Base-by-base conservation (phyloP, 2,329 filamentous ascomycete genomes). In the Pyricularia grisea region DNA sequence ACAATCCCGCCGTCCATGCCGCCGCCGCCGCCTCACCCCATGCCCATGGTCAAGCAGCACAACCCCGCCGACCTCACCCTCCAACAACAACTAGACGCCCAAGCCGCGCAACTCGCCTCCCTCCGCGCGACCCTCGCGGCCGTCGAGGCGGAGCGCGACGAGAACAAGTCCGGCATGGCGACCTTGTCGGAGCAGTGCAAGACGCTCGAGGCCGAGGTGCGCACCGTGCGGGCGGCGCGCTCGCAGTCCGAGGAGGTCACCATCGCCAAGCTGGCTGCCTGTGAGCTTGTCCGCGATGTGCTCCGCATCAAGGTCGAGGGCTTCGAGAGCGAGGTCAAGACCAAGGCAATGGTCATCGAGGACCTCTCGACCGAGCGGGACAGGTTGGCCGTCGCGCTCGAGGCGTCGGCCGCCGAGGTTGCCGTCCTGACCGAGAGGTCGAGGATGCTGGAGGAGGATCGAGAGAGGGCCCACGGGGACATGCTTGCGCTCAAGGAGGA, bases 231-330 rank as follows among this genome's bases (percentile, higher is more conserved):
- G 3, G 63, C 68, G 2, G 69, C 70, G 11, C 66, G 68, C 12
- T 69, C 68, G 25, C 69, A 73, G 63, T 64, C 70, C 30, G 68
- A 73, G n/a, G 25, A 50, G 17, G 66, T 72, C 23, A 69, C 72
- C 65, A 61, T 70, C 1, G 63, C 50, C 12, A 70, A 73, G 28
- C 70, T 73, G 12, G 67, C 68, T 6, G 67, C 71, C 23, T 68
- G 72, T 2, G 69, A 71, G 33, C 64, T 63, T 7, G 71, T 69
- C 4, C 70, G 70, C 2, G 70, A 72, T 12, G 67, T 69, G 0
- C 60, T 72, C 11, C 68, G 71, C 65, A 27, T 27, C 27, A 70
- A 65, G 17, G 68, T 71, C 4, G 68, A 68, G 10, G 55, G 33
- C 1, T 36, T 71, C 0, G 68, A 71, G 67, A 23, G 65, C 12